Base-by-base conservation (phyloP, 768 basidiomycete species). In the Serpula lacrymans region DNA sequence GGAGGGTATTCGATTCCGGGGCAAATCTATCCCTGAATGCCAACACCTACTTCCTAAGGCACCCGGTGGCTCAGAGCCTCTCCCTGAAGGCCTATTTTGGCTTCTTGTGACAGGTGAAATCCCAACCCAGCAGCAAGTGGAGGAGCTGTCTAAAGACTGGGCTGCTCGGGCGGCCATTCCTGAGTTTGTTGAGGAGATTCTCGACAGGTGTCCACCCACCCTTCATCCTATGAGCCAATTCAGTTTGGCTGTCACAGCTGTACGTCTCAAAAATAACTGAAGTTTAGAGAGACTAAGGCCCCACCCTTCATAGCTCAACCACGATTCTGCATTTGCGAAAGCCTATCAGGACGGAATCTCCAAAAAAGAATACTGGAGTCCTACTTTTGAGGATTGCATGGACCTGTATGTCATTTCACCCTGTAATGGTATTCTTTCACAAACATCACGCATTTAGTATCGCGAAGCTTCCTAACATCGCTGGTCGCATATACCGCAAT, bases 191-290 rank as follows among this genome's bases (percentile, higher is more conserved):
- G 93, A 97, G 66, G 93, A 96, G 57, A 78, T 96, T 53, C 78
- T 98, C 37, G 95, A 98, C 71, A 69, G 92, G 63, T 91, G 88
- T 67, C 88, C 88, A 14, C 83, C 87, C 37, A 94, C 92, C 12
- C 78, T 98, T 32, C 95, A 98, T 65, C 95, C 95, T 49, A 98
- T 98, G 95, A 92, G 88, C 65, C 95, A 98, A 69, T 96, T 98
- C 71, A 87, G 86, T 61, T 71, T 96, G 59, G 94, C 94, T 44
- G 90, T 95, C 52, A 97, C 94, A 50, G 93, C 95, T 22, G 86
- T 88, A 59, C 31, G 78, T 66, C 11, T 23, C 10, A 34, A 25
- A 13, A 37, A 1, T 22, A 35, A 22, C 32, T 43, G 9, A 21
- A 23, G 21, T 37, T 6, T 2, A 20, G 14, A 23, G 13, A 43